phyloP scores from a whole-genome alignment of 2,329 filamentous ascomycete genomes.

The Penicillium sp. region DNA sequence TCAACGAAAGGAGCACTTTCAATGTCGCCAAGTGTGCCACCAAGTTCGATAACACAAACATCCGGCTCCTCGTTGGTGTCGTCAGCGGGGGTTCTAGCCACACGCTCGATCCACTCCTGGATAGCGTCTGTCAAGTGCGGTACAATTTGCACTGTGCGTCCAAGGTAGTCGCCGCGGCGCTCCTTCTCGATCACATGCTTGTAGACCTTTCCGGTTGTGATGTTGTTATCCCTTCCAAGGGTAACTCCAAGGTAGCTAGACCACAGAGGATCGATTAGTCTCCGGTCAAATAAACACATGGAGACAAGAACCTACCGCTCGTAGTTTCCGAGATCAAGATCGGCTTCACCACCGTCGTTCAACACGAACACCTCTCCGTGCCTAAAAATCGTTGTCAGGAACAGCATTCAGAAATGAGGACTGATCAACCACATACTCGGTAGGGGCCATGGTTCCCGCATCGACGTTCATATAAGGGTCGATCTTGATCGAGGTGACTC shows the following conservation, averaged over 20 bases:
- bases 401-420: not conserved
- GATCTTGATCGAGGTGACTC: constrained; percentile 32
- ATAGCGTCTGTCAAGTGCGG: constrained; percentile 89
- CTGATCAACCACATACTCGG: constrained; percentile 13
- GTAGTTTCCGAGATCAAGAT: constrained; percentile 73
- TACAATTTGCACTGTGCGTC: constrained; percentile 84
- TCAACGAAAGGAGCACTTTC: constrained; percentile 86
- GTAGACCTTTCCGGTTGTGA: constrained; percentile 97
- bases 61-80: constrained; percentile 79
- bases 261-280: not conserved
- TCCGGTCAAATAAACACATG: not conserved
- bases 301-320: constrained; percentile 49
- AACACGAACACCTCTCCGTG: constrained; percentile 90
- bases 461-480: constrained; percentile 74
- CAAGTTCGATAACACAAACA: constrained; percentile 75
- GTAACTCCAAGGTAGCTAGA: constrained; percentile 71
- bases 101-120: constrained; percentile 86
- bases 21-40: constrained; percentile 64
- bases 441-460: constrained; percentile 62
- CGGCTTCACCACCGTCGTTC: constrained; percentile 74
- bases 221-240: constrained; percentile 84
- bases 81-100: constrained; percentile 82
- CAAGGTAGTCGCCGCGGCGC: constrained; percentile 74
- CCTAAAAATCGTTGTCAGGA: constrained; percentile 41
- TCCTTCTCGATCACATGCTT: constrained; percentile 78